A percentile compares a stretch with the other conserved stretches of the same genome.
These are phyloP conservation scores for Chytriomyces sp. DNA, from an alignment of 192 early-diverging fungal genomes.

Conservation along the genomic window DNA sequence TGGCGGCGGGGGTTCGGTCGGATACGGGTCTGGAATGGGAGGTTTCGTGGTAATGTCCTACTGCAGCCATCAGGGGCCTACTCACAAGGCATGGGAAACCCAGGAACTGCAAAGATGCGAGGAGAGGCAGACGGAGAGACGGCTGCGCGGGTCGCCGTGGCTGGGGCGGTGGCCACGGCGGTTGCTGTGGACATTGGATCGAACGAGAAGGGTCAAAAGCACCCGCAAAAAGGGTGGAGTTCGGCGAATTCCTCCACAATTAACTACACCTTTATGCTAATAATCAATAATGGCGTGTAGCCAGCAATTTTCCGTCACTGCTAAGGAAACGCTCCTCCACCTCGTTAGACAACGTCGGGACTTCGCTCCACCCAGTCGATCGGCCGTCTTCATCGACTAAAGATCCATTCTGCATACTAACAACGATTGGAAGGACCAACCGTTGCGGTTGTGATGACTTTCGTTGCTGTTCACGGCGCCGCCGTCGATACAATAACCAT, in stretches of 20 bases:
- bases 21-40: background rate
- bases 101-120: background rate
- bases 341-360: background rate
- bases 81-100: background rate
- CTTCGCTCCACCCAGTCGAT: background rate
- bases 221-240: no score
- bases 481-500: background rate
- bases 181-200: background rate
- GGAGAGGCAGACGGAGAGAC: background rate
- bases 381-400: no score
- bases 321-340: no score
- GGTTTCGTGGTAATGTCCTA: background rate
- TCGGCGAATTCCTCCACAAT: no score
- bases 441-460: background rate
- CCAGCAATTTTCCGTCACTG: no score
- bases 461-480: no score
- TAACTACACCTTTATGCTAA: no score
- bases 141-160: background rate
- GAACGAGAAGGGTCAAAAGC: no score
- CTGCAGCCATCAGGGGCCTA: background rate
- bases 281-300: no score
- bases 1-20: background rate
- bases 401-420: no score
- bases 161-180: background rate
- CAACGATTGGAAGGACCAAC: background rate